These are phyloP conservation scores for Buddleja alternifolia DNA, from an alignment of 257 asterid species.

Conservation along the genomic window DNA sequence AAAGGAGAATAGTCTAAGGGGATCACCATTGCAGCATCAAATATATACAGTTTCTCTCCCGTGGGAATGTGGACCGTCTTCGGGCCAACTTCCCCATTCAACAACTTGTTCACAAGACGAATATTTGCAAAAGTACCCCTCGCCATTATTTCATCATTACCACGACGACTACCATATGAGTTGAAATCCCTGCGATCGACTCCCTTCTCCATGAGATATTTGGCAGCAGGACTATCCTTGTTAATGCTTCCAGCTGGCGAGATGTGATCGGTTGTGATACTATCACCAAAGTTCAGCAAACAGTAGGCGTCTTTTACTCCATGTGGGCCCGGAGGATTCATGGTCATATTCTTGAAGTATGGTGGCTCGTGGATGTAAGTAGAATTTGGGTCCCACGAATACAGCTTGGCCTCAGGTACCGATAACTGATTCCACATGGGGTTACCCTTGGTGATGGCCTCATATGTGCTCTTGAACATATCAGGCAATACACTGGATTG, in stretches of 20 bases:
- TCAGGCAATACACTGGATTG: slow-evolving; percentile 90
- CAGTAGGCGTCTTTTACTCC: slow-evolving; percentile 97
- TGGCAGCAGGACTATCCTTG: slow-evolving; percentile 97
- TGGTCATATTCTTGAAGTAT: slow-evolving; percentile 86
- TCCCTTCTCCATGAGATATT: slow-evolving; percentile 71
- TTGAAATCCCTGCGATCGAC: slow-evolving; percentile 88
- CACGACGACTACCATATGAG: slow-evolving; percentile 97
- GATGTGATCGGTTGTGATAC: slow-evolving; percentile 94
- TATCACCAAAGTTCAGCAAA: slow-evolving; percentile 88
- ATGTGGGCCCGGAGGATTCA: slow-evolving; percentile 92
- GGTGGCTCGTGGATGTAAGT: slow-evolving; percentile 98
- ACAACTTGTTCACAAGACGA: slow-evolving; percentile 84
- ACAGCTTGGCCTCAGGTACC: slow-evolving; percentile 62
- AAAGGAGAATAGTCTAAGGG: background rate
- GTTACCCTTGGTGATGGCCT: slow-evolving; percentile 84
- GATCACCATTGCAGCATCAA: slow-evolving; percentile 90
- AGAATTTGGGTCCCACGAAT: slow-evolving; percentile 84
- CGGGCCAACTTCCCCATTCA: slow-evolving; percentile 94
- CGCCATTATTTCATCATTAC: slow-evolving; percentile 96
- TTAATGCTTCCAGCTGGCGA: slow-evolving; percentile 96
- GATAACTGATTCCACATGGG: slow-evolving; percentile 89
- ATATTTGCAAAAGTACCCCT: slow-evolving; percentile 97
- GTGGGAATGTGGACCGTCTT: slow-evolving; percentile 88
- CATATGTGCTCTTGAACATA: slow-evolving; percentile 90
- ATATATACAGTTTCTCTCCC: slow-evolving; percentile 77